Evolutionary conservation across 352 stramenopile species (phyloP), one percentile per base, ranked within the genome.

Genomic region (Pythium graminicola): DNA sequence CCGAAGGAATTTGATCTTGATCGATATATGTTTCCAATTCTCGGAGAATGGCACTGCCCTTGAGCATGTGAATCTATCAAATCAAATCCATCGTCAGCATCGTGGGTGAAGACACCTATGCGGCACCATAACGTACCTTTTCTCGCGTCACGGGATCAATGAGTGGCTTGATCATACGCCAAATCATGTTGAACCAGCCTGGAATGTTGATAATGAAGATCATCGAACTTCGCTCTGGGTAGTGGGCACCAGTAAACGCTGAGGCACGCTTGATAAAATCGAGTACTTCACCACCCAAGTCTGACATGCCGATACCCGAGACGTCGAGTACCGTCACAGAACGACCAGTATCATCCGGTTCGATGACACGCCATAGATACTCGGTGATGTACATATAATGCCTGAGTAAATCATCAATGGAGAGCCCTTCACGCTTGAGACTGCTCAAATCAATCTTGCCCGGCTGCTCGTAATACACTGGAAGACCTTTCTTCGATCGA

Each of bases 171-270:
- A 97, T 81, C 52, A 97, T 81, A 44, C 89, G 89, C 76, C 93
- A 98, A 36, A 97, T 79, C 57, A 89, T 88, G 67, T 93, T 87
- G 67, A 98, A 97, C 93, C 93, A 98, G 45, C 77, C 83, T 0
- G 93, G 93, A 26, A 96, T 94, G 75, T 98, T 98, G 50, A 98
- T 85, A 43, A 98, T 85, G 39, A 97, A 90, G 55, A 97, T 98
- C 55, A 95, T 90, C 46, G 93, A 86, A 39, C 86, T 95, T 28
- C 93, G 77, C 62, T 97, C 86, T 6, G 92, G 93, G 71, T 97
- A 98, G 66, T 98, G 88, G 5, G 78, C 70, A 38, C 84, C 88
- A 26, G 95, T 97, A 60, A 96, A 92, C 10, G 68, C 70, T 13
- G 81, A 91, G 7, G 82, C 81, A 24, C 75, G 77, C 62, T 89